These are phyloP conservation scores for Saccharomycopsis javanensis DNA, from an alignment of 805 yeast species.

Conservation along the genomic window DNA sequence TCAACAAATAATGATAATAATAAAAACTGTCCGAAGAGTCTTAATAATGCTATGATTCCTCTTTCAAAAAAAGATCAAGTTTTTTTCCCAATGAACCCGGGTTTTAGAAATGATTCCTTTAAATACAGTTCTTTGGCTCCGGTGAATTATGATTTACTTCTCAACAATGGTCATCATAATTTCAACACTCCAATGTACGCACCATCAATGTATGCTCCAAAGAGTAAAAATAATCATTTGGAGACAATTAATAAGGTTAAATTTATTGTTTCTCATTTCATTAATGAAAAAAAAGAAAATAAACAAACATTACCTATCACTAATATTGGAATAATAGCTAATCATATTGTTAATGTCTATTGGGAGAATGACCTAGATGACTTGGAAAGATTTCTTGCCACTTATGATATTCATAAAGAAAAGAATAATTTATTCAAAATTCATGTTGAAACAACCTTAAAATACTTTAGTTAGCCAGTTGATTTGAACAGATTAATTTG, in stretches of 20 bases:
- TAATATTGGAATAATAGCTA: conserved; percentile 21
- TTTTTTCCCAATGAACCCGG: not conserved
- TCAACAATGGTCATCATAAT: not conserved
- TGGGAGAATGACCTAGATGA: conserved; percentile 27
- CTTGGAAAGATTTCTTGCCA: conserved; percentile 1
- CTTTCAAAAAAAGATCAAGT: not conserved
- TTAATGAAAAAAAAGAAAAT: not conserved
- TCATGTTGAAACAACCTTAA: conserved; percentile 10
- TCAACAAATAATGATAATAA: not conserved
- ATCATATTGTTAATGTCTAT: conserved; percentile 29
- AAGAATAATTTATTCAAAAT: conserved; percentile 20
- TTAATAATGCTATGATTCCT: not conserved
- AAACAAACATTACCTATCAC: not conserved
- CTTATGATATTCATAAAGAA: conserved; percentile 19
- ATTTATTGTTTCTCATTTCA: not conserved
- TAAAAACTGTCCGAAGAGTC: not conserved
- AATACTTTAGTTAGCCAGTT: not conserved
- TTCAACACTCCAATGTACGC: not conserved
- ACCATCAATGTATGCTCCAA: not conserved
- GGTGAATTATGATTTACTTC: not conserved
- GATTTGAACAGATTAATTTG: not conserved
- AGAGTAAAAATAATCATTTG: not conserved
- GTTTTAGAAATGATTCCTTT: not conserved
- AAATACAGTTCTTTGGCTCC: not conserved
- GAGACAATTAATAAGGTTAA: not conserved